These are phyloP conservation scores for Beta corolliflora DNA, from an alignment of 179 eudicot species.

Conservation along the genomic window DNA sequence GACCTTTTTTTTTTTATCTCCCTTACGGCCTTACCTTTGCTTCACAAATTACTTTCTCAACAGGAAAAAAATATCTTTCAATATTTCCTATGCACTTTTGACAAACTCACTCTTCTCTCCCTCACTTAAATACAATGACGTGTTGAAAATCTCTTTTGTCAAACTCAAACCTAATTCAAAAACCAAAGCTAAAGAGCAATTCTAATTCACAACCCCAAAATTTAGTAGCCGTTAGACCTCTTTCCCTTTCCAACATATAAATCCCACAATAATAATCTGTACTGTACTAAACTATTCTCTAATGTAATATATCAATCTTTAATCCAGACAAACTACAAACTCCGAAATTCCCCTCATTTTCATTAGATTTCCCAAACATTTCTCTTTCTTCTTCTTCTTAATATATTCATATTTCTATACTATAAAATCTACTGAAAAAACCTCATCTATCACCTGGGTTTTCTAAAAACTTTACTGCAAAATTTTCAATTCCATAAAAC, in stretches of 20 bases:
- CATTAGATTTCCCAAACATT: neutral
- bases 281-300: neutral
- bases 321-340: neutral
- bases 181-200: neutral
- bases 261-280: neutral
- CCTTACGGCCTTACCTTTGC: neutral
- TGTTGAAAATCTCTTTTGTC: neutral
- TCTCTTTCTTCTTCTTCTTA: neutral
- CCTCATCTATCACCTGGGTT: too few species aligned
- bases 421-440: neutral
- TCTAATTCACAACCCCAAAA: neutral
- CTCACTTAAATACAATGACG: neutral
- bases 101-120: neutral
- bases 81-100: neutral
- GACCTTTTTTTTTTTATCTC: neutral
- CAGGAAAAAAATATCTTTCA: neutral
- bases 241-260: neutral
- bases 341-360: neutral
- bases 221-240: constrained; percentile 10
- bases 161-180: neutral
- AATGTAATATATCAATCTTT: neutral
- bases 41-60: neutral
- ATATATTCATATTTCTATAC: too few species aligned
- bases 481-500: too few species aligned
- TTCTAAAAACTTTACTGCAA: too few species aligned